Evolutionary conservation across 768 basidiomycete species (phyloP).

Genomic region (Mycena vulgaris): DNA sequence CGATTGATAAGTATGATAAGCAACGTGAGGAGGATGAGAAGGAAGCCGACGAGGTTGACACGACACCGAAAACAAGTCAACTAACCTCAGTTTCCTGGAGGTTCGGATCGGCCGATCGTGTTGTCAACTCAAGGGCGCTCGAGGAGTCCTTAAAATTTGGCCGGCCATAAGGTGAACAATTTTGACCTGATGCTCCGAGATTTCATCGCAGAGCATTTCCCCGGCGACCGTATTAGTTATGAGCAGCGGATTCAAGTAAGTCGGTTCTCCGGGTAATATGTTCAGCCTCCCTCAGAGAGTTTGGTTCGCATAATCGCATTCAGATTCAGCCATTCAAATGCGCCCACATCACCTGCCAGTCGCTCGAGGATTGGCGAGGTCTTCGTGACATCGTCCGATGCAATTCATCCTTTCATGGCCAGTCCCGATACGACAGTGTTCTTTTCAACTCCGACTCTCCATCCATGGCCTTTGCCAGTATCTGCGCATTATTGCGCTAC

Average conservation of each 20-base stretch:
- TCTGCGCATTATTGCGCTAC: background rate
- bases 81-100: background rate
- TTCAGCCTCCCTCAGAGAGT: background rate
- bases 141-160: too few species aligned
- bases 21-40: slow-evolving; percentile 14
- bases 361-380: slow-evolving; percentile 33
- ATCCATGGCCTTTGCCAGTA: too few species aligned
- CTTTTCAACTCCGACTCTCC: slow-evolving; percentile 23
- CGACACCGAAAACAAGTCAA: background rate
- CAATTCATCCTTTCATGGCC: background rate
- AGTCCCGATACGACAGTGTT: slow-evolving; percentile 15
- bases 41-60: background rate
- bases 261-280: background rate
- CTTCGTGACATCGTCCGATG: slow-evolving; percentile 35
- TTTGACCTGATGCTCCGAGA: background rate
- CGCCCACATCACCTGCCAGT: slow-evolving; percentile 29
- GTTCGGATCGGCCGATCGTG: too few species aligned
- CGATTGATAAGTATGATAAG: slow-evolving; percentile 41
- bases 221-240: slow-evolving; percentile 6
- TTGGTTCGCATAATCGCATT: too few species aligned
- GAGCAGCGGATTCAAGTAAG: slow-evolving; percentile 12
- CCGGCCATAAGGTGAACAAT: too few species aligned
- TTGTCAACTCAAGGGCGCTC: too few species aligned
- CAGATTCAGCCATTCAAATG: slow-evolving; percentile 30
- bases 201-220: slow-evolving; percentile 11